Conservation (phyloP, 2,329 filamentous ascomycete species). For the Botrytis byssoidea region DNA sequence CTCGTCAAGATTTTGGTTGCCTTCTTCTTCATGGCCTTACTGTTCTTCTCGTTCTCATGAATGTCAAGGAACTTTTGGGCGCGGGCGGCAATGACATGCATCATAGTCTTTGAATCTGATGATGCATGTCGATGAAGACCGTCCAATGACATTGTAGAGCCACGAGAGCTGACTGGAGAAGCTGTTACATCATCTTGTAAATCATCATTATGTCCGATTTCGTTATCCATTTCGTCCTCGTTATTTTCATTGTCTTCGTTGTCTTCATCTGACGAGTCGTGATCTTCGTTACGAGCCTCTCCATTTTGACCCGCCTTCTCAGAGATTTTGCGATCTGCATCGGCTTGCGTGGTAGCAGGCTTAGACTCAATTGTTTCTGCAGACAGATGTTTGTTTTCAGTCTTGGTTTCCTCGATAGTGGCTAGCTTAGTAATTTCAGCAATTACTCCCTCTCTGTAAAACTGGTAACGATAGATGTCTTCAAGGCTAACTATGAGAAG, state of each 20-base stretch:
- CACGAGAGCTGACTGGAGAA: constrained; percentile 51
- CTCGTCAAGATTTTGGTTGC: constrained; percentile 72
- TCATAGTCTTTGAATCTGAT: constrained; percentile 56
- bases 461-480: constrained; percentile 89
- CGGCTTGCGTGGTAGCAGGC: constrained; percentile 38
- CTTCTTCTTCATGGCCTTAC: constrained; percentile 73
- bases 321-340: constrained; percentile 36
- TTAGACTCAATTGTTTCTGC: constrained; percentile 27
- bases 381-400: constrained; percentile 25
- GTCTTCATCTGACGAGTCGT: constrained; percentile 44
- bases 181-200: constrained; percentile 47
- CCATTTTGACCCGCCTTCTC: constrained; percentile 33
- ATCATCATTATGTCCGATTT: constrained; percentile 52
- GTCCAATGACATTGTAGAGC: constrained; percentile 64
- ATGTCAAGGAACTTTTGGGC: constrained; percentile 81
- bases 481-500: constrained; percentile 81
- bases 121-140: constrained; percentile 50
- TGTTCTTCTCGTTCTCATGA: constrained; percentile 74
- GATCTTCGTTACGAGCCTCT: constrained; percentile 46
- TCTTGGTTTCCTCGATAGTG: constrained; percentile 37
- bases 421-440: constrained; percentile 84
- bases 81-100: constrained; percentile 70
- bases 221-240: constrained; percentile 43
- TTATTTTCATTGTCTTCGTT: constrained; percentile 47
- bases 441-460: constrained; percentile 95